Evolutionary conservation across 139 green algal species (phyloP).

Genomic region (Coelastrella sp.): DNA sequence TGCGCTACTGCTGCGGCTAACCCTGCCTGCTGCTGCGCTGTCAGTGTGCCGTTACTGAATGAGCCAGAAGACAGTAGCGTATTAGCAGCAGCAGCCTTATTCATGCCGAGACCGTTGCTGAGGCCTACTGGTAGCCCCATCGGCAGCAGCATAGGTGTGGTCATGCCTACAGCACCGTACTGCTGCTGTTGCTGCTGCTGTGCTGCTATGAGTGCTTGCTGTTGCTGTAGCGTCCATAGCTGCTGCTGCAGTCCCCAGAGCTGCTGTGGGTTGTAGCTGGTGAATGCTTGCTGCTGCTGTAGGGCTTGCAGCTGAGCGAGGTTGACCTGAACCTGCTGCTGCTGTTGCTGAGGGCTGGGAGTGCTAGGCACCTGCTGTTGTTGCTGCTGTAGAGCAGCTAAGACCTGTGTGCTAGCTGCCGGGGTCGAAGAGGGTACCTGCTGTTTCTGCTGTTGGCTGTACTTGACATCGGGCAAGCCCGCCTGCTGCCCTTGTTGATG

Average conservation of each 20-base stretch:
- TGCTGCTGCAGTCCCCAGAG: neutral
- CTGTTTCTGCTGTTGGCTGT: neutral
- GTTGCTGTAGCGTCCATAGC: constrained; percentile 17
- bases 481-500: neutral
- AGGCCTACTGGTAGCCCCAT: neutral
- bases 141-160: neutral
- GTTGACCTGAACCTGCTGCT: neutral
- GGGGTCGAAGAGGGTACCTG: neutral
- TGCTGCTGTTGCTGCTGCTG: constrained; percentile 26
- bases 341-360: neutral
- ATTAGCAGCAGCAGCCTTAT: too few species aligned
- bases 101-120: neutral
- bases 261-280: neutral
- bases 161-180: neutral
- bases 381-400: neutral
- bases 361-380: neutral
- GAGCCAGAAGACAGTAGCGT: too few species aligned
- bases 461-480: neutral
- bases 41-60: neutral
- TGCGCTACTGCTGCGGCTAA: neutral
- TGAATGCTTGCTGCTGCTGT: neutral
- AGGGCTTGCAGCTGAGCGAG: neutral
- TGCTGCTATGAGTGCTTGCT: neutral
- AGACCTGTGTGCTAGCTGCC: neutral
- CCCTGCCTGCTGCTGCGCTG: neutral